Base-by-base conservation (phyloP, 2,329 filamentous ascomycete species). In the Microdochium bolleyi region DNA sequence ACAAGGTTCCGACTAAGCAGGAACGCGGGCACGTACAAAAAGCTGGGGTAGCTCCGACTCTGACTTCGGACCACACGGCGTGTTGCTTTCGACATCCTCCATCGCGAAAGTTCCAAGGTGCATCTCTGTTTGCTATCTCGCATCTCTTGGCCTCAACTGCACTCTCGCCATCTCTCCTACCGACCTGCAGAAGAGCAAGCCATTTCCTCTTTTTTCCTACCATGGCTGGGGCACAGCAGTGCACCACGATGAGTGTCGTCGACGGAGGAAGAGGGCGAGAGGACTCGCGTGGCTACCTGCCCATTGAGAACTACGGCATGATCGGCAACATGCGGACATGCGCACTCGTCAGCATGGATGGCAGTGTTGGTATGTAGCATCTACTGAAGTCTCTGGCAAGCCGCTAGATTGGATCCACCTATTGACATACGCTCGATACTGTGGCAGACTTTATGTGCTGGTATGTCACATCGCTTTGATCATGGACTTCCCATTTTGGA, bases 281-380 rank as follows among this genome's bases (percentile, higher is more conserved):
- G n/a, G 41, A 46, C 9, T 5, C 41, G 19, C 41, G 41, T 11
- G 79, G 78, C 30, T 82, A 82, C 59, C 72, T 81, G 25, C 78
- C 79, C 49, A 87, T 89, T 58, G 87, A 90, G 63, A 82, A 90
- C 67, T 90, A 90, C 74, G 87, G 87, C 52, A 78, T 91, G 67
- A 88, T 91, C 60, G 87, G 87, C 24, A 89, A 90, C 62, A 89
- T 91, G 86, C 79, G 84, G 61, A 91, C 87, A 1, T 88, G 85
- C 70, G 86, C 87, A 14, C 72, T 89, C n/a, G 78, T 88, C 22
- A 86, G 84, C 58, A 87, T 87, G 63, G 83, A 87, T 61, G 87
- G 87, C 24, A 86, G 85, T 57, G 68, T 91, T 53, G 62, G 64
- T 64, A 57, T 41, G 57, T 30, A n/a, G 30, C 48, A 41, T 27